Base-by-base conservation (phyloP, 2,329 filamentous ascomycete species). In the Samsoniella hepiali region DNA sequence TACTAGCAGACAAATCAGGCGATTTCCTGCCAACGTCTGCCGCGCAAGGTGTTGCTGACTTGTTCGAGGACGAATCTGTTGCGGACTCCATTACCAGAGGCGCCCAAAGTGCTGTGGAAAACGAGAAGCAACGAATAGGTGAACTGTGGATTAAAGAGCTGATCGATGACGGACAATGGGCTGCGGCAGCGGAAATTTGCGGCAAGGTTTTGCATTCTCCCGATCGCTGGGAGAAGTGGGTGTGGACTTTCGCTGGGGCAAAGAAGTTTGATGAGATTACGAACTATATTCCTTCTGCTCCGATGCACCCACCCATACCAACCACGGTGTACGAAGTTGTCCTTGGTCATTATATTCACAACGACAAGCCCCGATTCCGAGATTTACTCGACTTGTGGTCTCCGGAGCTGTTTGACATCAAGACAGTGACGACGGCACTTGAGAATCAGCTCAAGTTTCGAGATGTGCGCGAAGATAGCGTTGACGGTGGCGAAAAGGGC, bases 71-170 rank as follows among this genome's bases (percentile, higher is more conserved):
- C 58, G 76, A 77, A 45, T 77, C 76, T 17, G 63, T 73, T 1
- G 82, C 87, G 1, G 86, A 88, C 51, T 86, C 86, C 0, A 82
- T 82, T n/a, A 81, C 81, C 49, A 82, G 78, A 61, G 75, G 79
- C 42, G 80, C 84, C 47, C 84, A 88, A 67, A 89, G 89, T 0
- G 84, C 87, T 0, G 86, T 89, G 0, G 91, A 95, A 66, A 91
- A 89, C 68, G 94, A 99, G 73, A 99, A 97, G 75, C 85, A 90
- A 40, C 85, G 91, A 2, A 91, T 99, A 64, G 95, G 95, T 29
- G 95, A 98, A 71, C 82, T 96, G 5, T 99, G 95, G 95, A 83
- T 99, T 40, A 88, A 93, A 65, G 91, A 97, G 70, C 83, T 98
- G 40, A 85, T 97, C 40, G 85, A 88, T 42, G 81, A 85, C 0